Evolutionary conservation across 2,329 filamentous ascomycete genomes (phyloP).

Genomic region (Cyphellophora europaea): DNA sequence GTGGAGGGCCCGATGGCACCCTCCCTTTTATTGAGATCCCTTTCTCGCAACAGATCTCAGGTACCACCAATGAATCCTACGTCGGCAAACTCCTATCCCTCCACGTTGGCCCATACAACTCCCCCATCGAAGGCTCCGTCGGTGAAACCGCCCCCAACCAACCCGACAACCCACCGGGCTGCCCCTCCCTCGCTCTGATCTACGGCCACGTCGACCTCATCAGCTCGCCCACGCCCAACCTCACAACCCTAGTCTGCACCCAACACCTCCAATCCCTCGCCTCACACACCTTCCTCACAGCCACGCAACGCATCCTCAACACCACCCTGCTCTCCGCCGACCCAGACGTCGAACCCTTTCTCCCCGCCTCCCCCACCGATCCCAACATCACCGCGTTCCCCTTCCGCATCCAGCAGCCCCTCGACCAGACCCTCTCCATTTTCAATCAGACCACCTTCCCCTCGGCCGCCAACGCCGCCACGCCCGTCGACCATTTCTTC

Average conservation of each 20-base stretch:
- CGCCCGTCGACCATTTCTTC: conserved; percentile 13
- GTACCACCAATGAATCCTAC: conserved; percentile 2
- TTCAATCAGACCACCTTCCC: conserved; percentile 13
- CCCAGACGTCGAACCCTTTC: neutral
- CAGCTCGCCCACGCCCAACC: neutral
- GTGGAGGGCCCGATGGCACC: conserved; percentile 11
- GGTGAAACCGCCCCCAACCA: conserved; percentile 7
- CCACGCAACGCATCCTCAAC: conserved; percentile 1
- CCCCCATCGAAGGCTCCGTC: conserved; percentile 2
- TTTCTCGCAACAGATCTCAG: conserved; percentile 1
- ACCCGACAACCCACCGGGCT: conserved; percentile 13
- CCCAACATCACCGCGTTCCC: conserved; percentile 5
- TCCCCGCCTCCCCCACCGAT: neutral
- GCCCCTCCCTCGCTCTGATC: conserved; percentile 15
- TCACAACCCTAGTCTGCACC: conserved; percentile 11
- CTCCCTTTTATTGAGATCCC: conserved; percentile 3
- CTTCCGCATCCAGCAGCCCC: conserved; percentile 9
- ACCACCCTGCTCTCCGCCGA: conserved; percentile 6
- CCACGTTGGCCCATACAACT: conserved; percentile 13
- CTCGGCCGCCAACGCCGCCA: neutral
- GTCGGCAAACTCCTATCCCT: conserved; percentile 13
- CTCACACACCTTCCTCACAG: conserved; percentile 1
- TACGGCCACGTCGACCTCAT: conserved; percentile 11
- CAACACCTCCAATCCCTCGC: conserved; percentile 10
- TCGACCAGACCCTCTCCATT: conserved; percentile 8